Evolutionary conservation across 2,329 filamentous ascomycete genomes (phyloP).

Genomic region (Xylaria sp.): DNA sequence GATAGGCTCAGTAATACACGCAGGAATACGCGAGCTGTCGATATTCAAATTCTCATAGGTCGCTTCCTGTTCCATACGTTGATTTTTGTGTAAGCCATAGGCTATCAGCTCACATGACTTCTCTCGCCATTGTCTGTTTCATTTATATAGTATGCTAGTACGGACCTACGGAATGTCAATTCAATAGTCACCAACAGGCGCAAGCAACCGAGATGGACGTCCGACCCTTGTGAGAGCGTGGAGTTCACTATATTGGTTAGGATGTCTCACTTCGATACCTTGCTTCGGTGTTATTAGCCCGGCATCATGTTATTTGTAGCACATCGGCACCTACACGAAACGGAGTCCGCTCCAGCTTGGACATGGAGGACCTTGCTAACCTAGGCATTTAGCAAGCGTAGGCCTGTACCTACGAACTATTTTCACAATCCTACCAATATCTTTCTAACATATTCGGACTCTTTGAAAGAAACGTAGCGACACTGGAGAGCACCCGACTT

Average conservation of each 20-base stretch:
- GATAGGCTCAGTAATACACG: conserved; percentile 19
- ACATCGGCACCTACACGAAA: conserved; percentile 33
- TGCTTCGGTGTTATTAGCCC: conserved; percentile 46
- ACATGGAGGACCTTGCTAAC: conserved; percentile 3
- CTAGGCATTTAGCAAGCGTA: not conserved
- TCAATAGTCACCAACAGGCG: conserved; percentile 2
- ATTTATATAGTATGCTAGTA: conserved; percentile 4
- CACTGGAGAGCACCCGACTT: not conserved
- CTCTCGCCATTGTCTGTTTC: conserved; percentile 3
- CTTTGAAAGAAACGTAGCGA: not conserved
- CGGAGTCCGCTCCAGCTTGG: conserved; percentile 8
- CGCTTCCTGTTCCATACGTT: conserved; percentile 1
- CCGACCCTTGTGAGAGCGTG: conserved; percentile 16
- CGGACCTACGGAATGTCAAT: not conserved
- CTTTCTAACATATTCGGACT: not conserved
- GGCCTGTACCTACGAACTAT: not conserved
- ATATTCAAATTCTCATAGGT: conserved; percentile 24
- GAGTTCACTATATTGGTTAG: conserved; percentile 17
- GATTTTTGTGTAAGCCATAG: not conserved
- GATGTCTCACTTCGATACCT: conserved; percentile 34
- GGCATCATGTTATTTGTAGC: conserved; percentile 39
- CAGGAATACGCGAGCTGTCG: not conserved
- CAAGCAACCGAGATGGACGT: conserved; percentile 7
- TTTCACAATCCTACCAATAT: conserved; percentile 3
- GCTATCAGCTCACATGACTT: conserved; percentile 19